phyloP scores from a whole-genome alignment of 2,329 filamentous ascomycete genomes.

The Aspergillus thermomutatus region DNA sequence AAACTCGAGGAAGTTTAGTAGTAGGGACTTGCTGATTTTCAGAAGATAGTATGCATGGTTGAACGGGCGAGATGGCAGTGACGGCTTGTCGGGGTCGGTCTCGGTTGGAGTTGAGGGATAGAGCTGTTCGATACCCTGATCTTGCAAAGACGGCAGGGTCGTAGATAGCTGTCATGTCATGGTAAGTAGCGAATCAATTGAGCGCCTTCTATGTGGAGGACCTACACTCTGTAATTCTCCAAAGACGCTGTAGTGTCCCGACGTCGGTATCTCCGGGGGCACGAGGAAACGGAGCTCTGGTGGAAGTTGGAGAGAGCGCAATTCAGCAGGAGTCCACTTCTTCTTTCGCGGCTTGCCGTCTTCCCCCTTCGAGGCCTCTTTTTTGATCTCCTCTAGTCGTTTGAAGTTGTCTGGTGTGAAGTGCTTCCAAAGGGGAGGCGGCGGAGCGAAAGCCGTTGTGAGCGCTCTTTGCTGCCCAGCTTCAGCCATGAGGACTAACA shows the following conservation, averaged over 20 bases:
- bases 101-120: constrained; percentile 54
- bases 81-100: constrained; percentile 50
- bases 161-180: constrained; percentile 47
- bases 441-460: constrained; percentile 73
- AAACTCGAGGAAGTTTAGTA: constrained; percentile 87
- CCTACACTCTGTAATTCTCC: constrained; percentile 61
- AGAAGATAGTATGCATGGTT: constrained; percentile 63
- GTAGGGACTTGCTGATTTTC: constrained; percentile 74
- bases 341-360: constrained; percentile 29
- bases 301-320: constrained; percentile 53
- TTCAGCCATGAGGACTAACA: constrained; percentile 55
- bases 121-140: constrained; percentile 69
- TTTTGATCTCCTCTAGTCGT: constrained; percentile 53
- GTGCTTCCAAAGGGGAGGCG: constrained; percentile 84
- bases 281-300: constrained; percentile 72
- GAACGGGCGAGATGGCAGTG: constrained; percentile 37
- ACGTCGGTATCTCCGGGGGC: constrained; percentile 70
- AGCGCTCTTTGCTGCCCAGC: constrained; percentile 44
- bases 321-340: constrained; percentile 31
- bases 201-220: not conserved
- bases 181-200: not conserved
- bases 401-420: constrained; percentile 75
- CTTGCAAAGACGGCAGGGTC: constrained; percentile 63
- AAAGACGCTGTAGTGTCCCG: constrained; percentile 72
- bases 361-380: constrained; percentile 29